Evolutionary conservation across 2,329 filamentous ascomycete genomes (phyloP).

Genomic region (Diaporthe ilicicola): DNA sequence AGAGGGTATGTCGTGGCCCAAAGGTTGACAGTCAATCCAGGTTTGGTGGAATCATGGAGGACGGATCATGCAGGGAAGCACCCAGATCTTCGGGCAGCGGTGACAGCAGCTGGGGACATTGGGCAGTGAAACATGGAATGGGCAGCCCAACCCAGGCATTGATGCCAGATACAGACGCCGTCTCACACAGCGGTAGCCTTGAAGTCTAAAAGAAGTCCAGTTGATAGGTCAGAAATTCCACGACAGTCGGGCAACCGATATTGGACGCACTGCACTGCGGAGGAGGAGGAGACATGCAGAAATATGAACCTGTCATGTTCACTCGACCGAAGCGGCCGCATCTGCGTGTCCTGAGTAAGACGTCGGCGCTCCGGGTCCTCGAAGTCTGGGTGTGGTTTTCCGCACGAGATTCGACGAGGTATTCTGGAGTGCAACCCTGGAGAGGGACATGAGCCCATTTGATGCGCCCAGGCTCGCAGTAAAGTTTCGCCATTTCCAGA

Average conservation of each 20-base stretch:
- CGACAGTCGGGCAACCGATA: conserved; percentile 5
- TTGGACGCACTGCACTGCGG: neutral
- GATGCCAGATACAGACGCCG: conserved; percentile 33
- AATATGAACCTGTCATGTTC: conserved; percentile 5
- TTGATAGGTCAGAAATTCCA: conserved; percentile 24
- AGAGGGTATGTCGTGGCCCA: conserved; percentile 31
- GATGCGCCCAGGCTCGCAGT: conserved; percentile 16
- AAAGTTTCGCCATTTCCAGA: conserved; percentile 17
- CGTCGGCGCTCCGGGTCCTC: neutral
- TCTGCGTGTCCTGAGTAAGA: conserved; percentile 8
- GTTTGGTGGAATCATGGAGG: conserved; percentile 3
- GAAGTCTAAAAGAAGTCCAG: conserved; percentile 19
- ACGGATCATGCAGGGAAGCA: conserved; percentile 29
- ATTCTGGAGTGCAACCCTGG: neutral
- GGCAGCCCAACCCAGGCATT: conserved; percentile 35
- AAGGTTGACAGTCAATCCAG: conserved; percentile 24
- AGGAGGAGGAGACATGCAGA: neutral
- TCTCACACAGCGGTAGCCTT: conserved; percentile 28
- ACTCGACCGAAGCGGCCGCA: neutral
- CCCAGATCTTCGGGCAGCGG: conserved; percentile 30
- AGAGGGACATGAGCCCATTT: neutral
- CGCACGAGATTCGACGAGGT: neutral
- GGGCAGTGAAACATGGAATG: conserved; percentile 32
- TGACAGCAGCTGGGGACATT: conserved; percentile 33
- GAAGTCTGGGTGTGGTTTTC: neutral